These are phyloP conservation scores for Phytophthora lateralis DNA, from an alignment of 352 stramenopile genomes.

Conservation along the genomic window DNA sequence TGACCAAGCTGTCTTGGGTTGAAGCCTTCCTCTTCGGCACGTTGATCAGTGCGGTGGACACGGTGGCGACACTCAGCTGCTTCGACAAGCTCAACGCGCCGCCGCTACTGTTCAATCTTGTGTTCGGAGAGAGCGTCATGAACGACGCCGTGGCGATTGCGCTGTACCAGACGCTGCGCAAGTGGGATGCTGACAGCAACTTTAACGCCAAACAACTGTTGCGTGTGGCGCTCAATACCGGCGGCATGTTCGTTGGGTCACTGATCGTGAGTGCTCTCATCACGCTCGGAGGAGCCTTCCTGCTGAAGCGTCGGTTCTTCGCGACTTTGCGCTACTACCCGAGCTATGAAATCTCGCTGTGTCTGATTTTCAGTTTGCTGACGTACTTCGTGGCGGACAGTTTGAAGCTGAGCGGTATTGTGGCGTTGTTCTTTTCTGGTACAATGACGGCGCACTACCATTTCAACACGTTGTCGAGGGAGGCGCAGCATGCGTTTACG, in stretches of 20 bases:
- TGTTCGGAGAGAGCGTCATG: constrained; percentile 95
- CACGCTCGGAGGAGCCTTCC: constrained; percentile 74
- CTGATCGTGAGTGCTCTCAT: constrained; percentile 71
- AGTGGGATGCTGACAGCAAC: constrained; percentile 83
- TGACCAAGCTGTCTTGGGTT: constrained; percentile 87
- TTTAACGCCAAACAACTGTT: constrained; percentile 69
- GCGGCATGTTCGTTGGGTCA: constrained; percentile 82
- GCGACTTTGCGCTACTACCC: constrained; percentile 78
- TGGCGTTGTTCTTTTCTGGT: constrained; percentile 94
- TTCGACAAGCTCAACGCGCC: constrained; percentile 91
- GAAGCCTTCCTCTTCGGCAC: constrained; percentile 93
- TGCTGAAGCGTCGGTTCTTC: constrained; percentile 80
- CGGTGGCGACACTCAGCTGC: constrained; percentile 91
- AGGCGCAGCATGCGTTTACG: constrained; percentile 84
- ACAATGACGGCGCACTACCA: constrained; percentile 90
- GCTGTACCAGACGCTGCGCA: constrained; percentile 92
- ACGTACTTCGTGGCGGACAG: constrained; percentile 86
- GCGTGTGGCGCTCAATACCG: constrained; percentile 66
- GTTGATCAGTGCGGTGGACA: constrained; percentile 94
- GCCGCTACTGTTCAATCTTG: constrained; percentile 94
- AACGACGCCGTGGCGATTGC: constrained; percentile 95
- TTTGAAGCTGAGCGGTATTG: constrained; percentile 90
- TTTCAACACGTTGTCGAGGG: constrained; percentile 84
- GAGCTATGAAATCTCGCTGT: constrained; percentile 88
- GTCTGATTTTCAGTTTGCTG: constrained; percentile 85